Evolutionary conservation across 306 rosid genomes (phyloP).

Genomic region (Bauhinia variegata): DNA sequence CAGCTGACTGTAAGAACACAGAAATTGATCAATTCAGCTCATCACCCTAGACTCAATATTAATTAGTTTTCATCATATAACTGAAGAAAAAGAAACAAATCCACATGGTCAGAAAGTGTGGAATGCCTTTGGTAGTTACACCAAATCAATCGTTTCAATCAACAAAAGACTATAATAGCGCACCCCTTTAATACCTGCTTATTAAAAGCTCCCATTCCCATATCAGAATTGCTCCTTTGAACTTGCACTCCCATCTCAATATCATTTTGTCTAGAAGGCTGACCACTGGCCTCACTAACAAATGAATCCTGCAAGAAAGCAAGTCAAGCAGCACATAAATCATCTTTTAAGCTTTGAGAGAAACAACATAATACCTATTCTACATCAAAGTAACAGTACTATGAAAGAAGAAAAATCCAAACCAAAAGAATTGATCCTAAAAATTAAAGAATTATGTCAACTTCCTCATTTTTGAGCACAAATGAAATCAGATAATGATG

Average conservation of each 20-base stretch:
- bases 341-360: no score
- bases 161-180: slow-evolving; percentile 19
- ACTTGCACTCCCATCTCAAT: slow-evolving; percentile 81
- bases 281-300: slow-evolving; percentile 59
- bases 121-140: background rate
- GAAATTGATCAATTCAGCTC: slow-evolving; percentile 1
- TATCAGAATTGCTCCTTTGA: slow-evolving; percentile 50
- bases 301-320: slow-evolving; percentile 73
- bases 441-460: background rate
- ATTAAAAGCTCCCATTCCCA: slow-evolving; percentile 79
- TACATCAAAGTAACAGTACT: no score
- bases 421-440: slow-evolving; percentile 19
- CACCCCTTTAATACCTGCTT: slow-evolving; percentile 68
- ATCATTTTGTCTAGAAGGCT: slow-evolving; percentile 72
- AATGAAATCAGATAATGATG: slow-evolving; percentile 14
- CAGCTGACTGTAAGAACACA: background rate
- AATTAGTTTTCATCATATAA: background rate
- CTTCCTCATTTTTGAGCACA: background rate
- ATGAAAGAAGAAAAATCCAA: slow-evolving; percentile 8
- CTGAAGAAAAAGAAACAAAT: background rate
- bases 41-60: slow-evolving; percentile 7
- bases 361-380: no score
- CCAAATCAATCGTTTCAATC: slow-evolving; percentile 3
- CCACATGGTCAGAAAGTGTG: slow-evolving; percentile 17
- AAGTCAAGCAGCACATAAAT: slow-evolving; percentile 12